Percentiles rank a stretch among this genome's conserved stretches.
phyloP scores from a whole-genome alignment of 108 stramenopile genomes.

The Nannochloropsis oceanica region DNA sequence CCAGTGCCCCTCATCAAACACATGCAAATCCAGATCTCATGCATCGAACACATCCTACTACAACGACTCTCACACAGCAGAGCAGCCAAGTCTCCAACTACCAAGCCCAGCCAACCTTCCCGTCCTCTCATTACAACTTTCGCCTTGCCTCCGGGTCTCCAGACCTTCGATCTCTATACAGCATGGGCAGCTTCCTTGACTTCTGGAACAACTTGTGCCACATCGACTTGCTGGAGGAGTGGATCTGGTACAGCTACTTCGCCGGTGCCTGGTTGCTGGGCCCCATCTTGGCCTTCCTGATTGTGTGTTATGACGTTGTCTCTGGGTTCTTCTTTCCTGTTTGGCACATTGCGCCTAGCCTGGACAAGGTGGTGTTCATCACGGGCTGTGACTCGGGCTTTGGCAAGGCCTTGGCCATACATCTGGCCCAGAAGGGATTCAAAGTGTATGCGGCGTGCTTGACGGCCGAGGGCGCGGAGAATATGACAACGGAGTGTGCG shows the following conservation, averaged over 20 bases:
- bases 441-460: constrained; percentile 43
- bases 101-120: too few relatives aligned
- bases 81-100: too few relatives aligned
- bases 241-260: not conserved
- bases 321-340: not conserved
- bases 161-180: not conserved
- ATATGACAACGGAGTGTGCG: not conserved
- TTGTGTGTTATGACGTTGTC: not conserved
- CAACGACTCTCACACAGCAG: too few relatives aligned
- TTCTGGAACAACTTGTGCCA: not conserved
- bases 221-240: not conserved
- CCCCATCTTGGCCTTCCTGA: not conserved
- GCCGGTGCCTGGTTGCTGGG: not conserved
- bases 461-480: not conserved
- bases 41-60: too few relatives aligned
- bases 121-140: too few relatives aligned
- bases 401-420: constrained; percentile 34
- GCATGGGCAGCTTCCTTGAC: not conserved
- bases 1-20: too few relatives aligned
- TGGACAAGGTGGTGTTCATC: constrained; percentile 25
- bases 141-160: too few relatives aligned
- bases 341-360: not conserved
- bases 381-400: constrained; percentile 56
- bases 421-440: constrained; percentile 31
- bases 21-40: too few relatives aligned